Percentiles rank a stretch among this genome's conserved stretches.
Evolutionary conservation across 306 rosid genomes (phyloP).

Genomic region (Boehmeria nivea): DNA sequence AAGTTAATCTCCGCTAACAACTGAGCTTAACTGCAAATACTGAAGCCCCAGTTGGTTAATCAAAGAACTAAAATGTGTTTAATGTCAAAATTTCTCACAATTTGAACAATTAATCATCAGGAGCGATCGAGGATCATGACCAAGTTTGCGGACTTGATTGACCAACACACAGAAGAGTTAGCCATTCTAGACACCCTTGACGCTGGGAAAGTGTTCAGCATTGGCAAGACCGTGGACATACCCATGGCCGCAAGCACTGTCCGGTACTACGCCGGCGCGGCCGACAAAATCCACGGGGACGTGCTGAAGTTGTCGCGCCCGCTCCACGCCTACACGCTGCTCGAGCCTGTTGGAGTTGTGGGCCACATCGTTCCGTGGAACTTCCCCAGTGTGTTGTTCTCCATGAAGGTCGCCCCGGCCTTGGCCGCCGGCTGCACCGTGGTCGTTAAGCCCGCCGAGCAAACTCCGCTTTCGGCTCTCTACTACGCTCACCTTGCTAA

Average conservation of each 20-base stretch:
- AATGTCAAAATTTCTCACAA: too few species aligned
- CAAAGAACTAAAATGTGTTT: background rate
- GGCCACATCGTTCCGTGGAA: conserved; percentile 96
- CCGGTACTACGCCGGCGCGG: conserved; percentile 87
- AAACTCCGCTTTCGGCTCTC: conserved; percentile 80
- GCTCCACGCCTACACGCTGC: conserved; percentile 60
- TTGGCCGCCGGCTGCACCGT: conserved; percentile 90
- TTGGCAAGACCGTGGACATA: conserved; percentile 42
- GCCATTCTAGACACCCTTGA: conserved; percentile 69
- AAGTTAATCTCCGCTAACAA: too few species aligned
- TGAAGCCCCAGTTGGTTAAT: too few species aligned
- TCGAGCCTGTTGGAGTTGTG: conserved; percentile 78
- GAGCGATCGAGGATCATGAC: conserved; percentile 52
- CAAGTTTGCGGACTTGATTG: conserved; percentile 66
- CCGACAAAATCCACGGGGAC: conserved; percentile 79
- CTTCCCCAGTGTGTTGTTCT: conserved; percentile 51
- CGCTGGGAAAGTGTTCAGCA: conserved; percentile 47
- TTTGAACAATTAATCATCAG: too few species aligned
- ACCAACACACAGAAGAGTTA: conserved; percentile 50
- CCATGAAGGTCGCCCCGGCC: conserved; percentile 56
- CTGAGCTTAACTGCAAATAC: too few species aligned
- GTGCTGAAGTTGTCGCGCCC: conserved; percentile 45
- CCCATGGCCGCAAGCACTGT: conserved; percentile 35
- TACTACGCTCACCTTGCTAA: conserved; percentile 75
- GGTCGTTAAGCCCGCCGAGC: conserved; percentile 85